Conservation (phyloP, 106 monocot genomes). For the Acorus calamus region DNA sequence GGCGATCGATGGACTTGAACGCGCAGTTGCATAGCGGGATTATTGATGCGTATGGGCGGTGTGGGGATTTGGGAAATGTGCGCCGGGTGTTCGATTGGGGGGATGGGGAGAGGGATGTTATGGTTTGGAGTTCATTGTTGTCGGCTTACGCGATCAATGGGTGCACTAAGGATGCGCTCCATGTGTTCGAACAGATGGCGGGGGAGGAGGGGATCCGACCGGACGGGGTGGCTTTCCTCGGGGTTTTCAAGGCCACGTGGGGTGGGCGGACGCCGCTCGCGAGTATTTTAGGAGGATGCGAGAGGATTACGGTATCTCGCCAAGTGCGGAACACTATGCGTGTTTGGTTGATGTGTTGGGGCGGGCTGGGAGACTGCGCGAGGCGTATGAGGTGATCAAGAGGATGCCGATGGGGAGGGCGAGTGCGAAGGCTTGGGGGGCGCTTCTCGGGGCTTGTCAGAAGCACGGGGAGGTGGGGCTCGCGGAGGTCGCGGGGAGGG, state of each 20-base stretch:
- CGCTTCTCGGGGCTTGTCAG: conserved; percentile 55
- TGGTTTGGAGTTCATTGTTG: conserved; percentile 64
- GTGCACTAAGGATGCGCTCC: conserved; percentile 27
- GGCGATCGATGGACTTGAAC: conserved; percentile 12
- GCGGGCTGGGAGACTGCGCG: conserved; percentile 53
- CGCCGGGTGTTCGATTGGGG: conserved; percentile 24
- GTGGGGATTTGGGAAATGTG: conserved; percentile 14
- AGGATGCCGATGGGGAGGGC: conserved; percentile 53
- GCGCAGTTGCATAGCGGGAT: conserved; percentile 42
- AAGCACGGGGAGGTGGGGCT: conserved; percentile 45
- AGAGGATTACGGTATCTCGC: conserved; percentile 22
- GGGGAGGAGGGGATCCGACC: conserved; percentile 20
- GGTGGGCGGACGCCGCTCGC: conserved; percentile 49
- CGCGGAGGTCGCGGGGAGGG: conserved; percentile 49
- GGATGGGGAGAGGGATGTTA: conserved; percentile 43
- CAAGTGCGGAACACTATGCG: conserved; percentile 50
- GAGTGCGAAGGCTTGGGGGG: conserved; percentile 67
- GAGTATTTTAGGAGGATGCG: conserved; percentile 42
- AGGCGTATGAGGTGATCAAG: conserved; percentile 41
- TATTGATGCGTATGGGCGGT: conserved; percentile 25
- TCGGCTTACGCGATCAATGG: conserved; percentile 72
- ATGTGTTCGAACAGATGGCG: conserved; percentile 37
- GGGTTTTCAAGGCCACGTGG: conserved; percentile 62
- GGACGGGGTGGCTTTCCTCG: conserved; percentile 54
- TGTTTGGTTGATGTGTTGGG: conserved; percentile 81